Evolutionary conservation across 225 moss, liverwort and hornwort genomes (phyloP).

Genomic region (Marchantia polymorpha): DNA sequence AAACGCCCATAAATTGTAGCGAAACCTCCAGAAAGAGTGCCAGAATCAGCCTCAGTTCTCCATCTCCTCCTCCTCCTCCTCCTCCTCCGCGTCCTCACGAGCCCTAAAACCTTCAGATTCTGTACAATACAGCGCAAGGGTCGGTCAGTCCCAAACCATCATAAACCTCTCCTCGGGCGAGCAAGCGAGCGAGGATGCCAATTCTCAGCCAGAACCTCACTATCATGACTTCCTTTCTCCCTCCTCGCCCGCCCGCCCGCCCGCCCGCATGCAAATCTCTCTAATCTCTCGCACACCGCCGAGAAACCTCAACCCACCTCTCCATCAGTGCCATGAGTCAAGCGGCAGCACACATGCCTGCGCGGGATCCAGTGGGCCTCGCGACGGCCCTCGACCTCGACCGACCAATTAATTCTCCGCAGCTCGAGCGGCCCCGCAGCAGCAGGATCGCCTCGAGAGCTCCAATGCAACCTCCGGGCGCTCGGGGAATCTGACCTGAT

Average conservation of each 20-base stretch:
- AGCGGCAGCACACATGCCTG: background rate
- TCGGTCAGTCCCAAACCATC: background rate
- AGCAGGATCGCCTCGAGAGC: background rate
- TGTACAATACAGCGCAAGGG: background rate
- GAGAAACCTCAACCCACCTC: background rate
- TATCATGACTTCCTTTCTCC: too few relatives aligned
- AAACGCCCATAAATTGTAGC: background rate
- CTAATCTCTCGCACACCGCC: background rate
- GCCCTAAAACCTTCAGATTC: background rate
- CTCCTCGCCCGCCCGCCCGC: too few relatives aligned
- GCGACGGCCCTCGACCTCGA: too few relatives aligned
- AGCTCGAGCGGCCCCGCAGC: background rate
- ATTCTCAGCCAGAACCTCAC: constrained; percentile 5
- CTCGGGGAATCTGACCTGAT: background rate
- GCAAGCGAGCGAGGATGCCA: background rate
- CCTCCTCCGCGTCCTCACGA: too few relatives aligned
- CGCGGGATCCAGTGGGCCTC: background rate
- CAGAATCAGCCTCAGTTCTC: background rate
- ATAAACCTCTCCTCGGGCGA: background rate
- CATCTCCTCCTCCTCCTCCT: too few relatives aligned
- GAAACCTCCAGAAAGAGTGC: background rate
- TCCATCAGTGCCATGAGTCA: background rate
- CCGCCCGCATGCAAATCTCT: background rate
- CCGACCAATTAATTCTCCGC: background rate
- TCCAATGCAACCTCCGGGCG: background rate